Percentiles rank a stretch among this genome's conserved stretches.
phyloP scores from a whole-genome alignment of 345 rosid species.

The Punica granatum region DNA sequence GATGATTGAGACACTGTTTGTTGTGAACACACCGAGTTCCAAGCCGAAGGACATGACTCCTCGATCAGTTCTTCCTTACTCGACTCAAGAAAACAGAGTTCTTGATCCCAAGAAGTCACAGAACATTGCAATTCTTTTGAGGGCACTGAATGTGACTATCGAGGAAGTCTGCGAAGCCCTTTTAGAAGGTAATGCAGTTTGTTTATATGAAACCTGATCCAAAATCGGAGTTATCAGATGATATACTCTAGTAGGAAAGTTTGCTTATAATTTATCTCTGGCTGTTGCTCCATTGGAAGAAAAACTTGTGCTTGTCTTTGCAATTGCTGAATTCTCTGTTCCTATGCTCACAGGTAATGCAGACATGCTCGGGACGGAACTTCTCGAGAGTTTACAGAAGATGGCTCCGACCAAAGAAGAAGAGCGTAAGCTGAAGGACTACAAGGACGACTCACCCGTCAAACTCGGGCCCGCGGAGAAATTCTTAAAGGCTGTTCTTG shows the following conservation, averaged over 20 bases:
- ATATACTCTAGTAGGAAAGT: no score
- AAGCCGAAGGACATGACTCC: constrained; percentile 56
- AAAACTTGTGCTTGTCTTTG: not conserved
- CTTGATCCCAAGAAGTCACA: constrained; percentile 96
- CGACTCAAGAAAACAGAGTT: constrained; percentile 69
- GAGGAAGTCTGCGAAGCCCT: constrained; percentile 99
- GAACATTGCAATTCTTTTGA: constrained; percentile 83
- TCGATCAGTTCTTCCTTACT: constrained; percentile 38
- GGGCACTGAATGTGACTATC: constrained; percentile 82
- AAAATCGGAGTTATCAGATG: not conserved
- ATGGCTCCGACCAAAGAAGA: constrained; percentile 97
- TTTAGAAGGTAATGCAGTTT: constrained; percentile 58
- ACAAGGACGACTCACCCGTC: constrained; percentile 62
- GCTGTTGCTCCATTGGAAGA: no score
- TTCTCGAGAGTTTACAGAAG: constrained; percentile 84
- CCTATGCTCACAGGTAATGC: constrained; percentile 54
- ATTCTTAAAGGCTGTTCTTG: constrained; percentile 76
- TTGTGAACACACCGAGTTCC: constrained; percentile 50
- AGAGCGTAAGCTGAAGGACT: constrained; percentile 75
- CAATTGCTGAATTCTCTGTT: constrained; percentile 13
- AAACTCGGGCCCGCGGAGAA: constrained; percentile 92
- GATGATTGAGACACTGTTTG: constrained; percentile 76
- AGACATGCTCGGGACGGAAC: constrained; percentile 88
- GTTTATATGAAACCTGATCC: not conserved
- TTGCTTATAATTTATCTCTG: no score